Percentiles rank a stretch among this genome's conserved stretches.
Evolutionary conservation across 1,284 basidiomycete species (phyloP).

Genomic region (Butyriboletus appendiculatus): DNA sequence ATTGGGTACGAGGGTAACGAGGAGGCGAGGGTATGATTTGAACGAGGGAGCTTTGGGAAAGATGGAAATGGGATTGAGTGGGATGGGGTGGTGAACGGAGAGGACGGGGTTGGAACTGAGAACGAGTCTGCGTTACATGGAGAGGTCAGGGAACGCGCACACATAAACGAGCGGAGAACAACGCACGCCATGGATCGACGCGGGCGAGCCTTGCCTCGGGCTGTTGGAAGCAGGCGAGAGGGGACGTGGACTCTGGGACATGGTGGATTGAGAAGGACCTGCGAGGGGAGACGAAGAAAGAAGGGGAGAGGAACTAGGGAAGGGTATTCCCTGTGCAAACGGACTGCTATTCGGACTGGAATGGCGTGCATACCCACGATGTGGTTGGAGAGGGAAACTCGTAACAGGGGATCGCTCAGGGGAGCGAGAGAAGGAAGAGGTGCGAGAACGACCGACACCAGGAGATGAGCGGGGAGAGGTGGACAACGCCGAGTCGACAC

Average conservation of each 20-base stretch:
- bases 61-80: constrained; percentile 6
- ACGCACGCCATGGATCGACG: constrained; percentile 14
- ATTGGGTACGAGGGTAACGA: constrained; percentile 18
- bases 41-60: constrained; percentile 3
- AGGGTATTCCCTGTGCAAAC: constrained; percentile 13
- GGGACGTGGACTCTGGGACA: not conserved
- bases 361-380: constrained; percentile 6
- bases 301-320: constrained; percentile 14
- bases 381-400: constrained; percentile 2
- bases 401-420: constrained; percentile 14
- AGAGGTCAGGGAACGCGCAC: not conserved
- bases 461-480: constrained; percentile 2
- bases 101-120: constrained; percentile 10
- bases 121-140: not conserved
- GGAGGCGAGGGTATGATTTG: constrained; percentile 9
- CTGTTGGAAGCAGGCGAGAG: constrained; percentile 10
- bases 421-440: constrained; percentile 20
- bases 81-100: constrained; percentile 6
- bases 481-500: constrained; percentile 5
- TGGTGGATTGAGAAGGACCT: constrained; percentile 1
- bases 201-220: constrained; percentile 10
- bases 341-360: constrained; percentile 13
- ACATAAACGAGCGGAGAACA: not conserved
- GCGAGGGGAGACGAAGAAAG: constrained; percentile 11
- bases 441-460: not conserved